phyloP scores from a whole-genome alignment of 192 early-diverging fungal genomes.

The Podochytrium sp. region DNA sequence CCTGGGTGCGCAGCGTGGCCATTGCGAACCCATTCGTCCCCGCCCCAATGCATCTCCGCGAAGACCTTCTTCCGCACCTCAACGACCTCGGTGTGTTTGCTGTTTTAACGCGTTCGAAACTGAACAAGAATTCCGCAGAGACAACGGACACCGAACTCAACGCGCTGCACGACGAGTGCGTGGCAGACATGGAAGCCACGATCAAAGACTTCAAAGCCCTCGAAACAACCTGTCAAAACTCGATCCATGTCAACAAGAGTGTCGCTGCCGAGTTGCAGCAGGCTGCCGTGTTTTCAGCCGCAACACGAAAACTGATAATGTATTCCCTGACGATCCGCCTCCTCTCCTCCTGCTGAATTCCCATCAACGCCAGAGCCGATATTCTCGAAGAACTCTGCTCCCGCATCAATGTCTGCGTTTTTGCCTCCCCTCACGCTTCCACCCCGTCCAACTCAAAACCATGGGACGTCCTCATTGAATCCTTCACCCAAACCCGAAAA shows the following conservation, averaged over 20 bases:
- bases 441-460: not conserved
- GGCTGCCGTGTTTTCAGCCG: constrained; percentile 1
- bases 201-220: not conserved
- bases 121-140: too few relatives aligned
- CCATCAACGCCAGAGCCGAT: not conserved
- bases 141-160: not conserved
- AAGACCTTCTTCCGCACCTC: not conserved
- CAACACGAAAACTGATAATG: not conserved
- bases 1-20: not conserved
- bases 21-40: not conserved
- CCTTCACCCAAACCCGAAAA: not conserved
- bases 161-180: not conserved
- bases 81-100: not conserved
- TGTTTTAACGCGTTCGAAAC: not conserved
- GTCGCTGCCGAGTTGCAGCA: constrained; percentile 3
- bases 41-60: not conserved
- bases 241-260: not conserved
- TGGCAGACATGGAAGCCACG: not conserved
- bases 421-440: not conserved
- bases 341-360: too few relatives aligned
- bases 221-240: not conserved
- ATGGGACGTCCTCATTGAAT: not conserved
- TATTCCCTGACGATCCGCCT: too few relatives aligned
- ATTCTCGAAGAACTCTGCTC: not conserved
- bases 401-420: not conserved